phyloP scores from a whole-genome alignment of 2,329 filamentous ascomycete species.

The Colletotrichum endophyticum region DNA sequence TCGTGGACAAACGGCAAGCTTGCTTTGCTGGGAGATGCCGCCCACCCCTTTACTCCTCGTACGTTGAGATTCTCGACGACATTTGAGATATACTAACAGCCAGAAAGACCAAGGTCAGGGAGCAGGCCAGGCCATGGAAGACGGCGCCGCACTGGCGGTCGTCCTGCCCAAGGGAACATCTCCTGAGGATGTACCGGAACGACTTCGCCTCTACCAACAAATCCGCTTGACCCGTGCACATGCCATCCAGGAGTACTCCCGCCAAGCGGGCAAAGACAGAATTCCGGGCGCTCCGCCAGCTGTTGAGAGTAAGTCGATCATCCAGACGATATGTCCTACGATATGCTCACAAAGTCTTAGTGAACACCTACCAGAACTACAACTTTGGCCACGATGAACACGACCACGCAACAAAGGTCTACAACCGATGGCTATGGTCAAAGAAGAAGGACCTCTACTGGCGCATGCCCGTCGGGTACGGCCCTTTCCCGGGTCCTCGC shows the following conservation, averaged over 20 bases:
- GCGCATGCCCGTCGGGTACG: slow-evolving; percentile 50
- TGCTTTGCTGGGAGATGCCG: slow-evolving; percentile 69
- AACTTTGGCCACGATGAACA: slow-evolving; percentile 66
- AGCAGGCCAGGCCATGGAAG: slow-evolving; percentile 68
- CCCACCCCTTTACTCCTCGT: slow-evolving; percentile 70
- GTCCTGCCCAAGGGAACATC: slow-evolving; percentile 55
- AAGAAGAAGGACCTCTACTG: slow-evolving; percentile 40
- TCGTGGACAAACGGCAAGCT: slow-evolving; percentile 59
- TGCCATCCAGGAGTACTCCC: slow-evolving; percentile 61
- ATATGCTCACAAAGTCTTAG: slow-evolving; percentile 21
- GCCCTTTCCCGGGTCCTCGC: slow-evolving; percentile 46
- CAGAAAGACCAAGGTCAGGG: slow-evolving; percentile 59
- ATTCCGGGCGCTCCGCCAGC: not conserved
- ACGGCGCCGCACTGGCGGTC: slow-evolving; percentile 62
- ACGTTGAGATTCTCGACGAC: slow-evolving; percentile 23
- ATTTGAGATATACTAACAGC: not conserved
- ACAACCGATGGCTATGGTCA: slow-evolving; percentile 54
- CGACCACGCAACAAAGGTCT: slow-evolving; percentile 54
- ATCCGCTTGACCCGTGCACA: slow-evolving; percentile 63
- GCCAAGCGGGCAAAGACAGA: slow-evolving; percentile 53
- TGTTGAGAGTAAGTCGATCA: not conserved
- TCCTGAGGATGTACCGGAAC: slow-evolving; percentile 52
- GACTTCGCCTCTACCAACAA: slow-evolving; percentile 63
- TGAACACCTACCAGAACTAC: slow-evolving; percentile 48
- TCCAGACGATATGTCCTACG: too few relatives aligned